Percentiles rank a stretch among this genome's conserved stretches.
Evolutionary conservation across 1,284 basidiomycete genomes (phyloP).

Genomic region (Pyrrhoderma lamaoense): DNA sequence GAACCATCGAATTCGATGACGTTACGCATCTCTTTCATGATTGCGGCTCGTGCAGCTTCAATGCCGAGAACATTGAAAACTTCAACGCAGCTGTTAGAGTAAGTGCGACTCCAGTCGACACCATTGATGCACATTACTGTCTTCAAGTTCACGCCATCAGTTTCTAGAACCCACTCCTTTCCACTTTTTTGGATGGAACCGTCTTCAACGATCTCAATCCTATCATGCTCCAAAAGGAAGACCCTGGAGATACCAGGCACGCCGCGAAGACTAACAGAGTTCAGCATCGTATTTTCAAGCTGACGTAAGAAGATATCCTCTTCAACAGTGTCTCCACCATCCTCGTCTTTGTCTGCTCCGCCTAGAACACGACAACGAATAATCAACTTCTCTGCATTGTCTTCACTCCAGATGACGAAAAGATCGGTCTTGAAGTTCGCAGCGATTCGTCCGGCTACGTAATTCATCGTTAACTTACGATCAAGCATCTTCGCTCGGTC

Average conservation of each 20-base stretch:
- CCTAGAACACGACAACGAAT: constrained; percentile 95
- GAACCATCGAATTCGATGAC: constrained; percentile 99
- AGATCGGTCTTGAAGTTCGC: constrained; percentile 95
- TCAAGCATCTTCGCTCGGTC: constrained; percentile 98
- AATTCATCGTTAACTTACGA: constrained; percentile 92
- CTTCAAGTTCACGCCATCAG: constrained; percentile 93
- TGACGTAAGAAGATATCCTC: constrained; percentile 97
- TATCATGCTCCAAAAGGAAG: constrained; percentile 88
- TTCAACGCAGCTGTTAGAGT: constrained; percentile 97
- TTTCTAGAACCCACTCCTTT: constrained; percentile 96
- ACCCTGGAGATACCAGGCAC: constrained; percentile 89
- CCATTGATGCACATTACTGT: constrained; percentile 92
- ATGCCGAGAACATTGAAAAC: constrained; percentile 96
- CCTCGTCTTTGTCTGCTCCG: constrained; percentile 86
- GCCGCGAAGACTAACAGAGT: constrained; percentile 92
- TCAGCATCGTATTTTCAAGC: constrained; percentile 93
- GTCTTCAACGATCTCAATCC: constrained; percentile 58
- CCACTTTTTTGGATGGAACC: constrained; percentile 57
- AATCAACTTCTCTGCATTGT: constrained; percentile 95
- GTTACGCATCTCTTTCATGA: constrained; percentile 86
- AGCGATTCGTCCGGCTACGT: constrained; percentile 90
- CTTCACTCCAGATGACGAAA: constrained; percentile 98
- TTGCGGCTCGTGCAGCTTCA: constrained; percentile 90
- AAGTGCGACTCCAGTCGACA: constrained; percentile 87
- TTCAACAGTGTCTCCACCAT: constrained; percentile 68